Percentiles rank a stretch among this genome's conserved stretches.
These are phyloP conservation scores for Sordaria brevicollis DNA, from an alignment of 495 filamentous ascomycete genomes.

Conservation along the genomic window DNA sequence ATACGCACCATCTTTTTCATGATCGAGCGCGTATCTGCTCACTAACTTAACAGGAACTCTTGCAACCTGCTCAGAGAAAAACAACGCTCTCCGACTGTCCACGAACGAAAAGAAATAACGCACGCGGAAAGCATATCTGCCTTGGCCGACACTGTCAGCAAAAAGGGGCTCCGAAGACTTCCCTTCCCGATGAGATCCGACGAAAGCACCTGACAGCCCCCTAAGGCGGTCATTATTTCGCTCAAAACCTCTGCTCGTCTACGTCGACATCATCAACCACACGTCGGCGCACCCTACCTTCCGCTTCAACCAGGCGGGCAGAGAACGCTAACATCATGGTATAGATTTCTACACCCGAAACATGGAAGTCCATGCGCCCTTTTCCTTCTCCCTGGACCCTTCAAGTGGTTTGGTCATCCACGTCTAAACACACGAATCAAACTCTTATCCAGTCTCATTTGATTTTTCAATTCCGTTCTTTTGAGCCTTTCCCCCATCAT, in stretches of 20 bases:
- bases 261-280: not conserved
- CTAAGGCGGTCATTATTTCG: too few relatives aligned
- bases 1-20: too few relatives aligned
- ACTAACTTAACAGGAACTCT: too few relatives aligned
- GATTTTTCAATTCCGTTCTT: not conserved
- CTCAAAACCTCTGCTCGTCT: too few relatives aligned
- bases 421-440: not conserved
- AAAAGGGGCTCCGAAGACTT: slow-evolving; percentile 19
- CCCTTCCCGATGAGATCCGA: slow-evolving; percentile 17
- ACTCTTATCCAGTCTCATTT: not conserved
- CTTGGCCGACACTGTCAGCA: slow-evolving; percentile 32
- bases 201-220: slow-evolving; percentile 1
- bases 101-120: too few relatives aligned
- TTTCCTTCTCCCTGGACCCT: not conserved
- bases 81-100: too few relatives aligned
- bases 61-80: too few relatives aligned
- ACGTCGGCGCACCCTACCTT: not conserved
- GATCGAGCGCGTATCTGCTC: too few relatives aligned
- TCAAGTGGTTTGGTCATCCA: not conserved
- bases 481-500: not conserved
- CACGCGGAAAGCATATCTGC: too few relatives aligned
- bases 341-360: not conserved
- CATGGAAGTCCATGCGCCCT: not conserved
- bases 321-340: not conserved
- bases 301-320: not conserved